These are phyloP conservation scores for Terana coerulea DNA, from an alignment of 768 basidiomycete genomes.

Conservation along the genomic window DNA sequence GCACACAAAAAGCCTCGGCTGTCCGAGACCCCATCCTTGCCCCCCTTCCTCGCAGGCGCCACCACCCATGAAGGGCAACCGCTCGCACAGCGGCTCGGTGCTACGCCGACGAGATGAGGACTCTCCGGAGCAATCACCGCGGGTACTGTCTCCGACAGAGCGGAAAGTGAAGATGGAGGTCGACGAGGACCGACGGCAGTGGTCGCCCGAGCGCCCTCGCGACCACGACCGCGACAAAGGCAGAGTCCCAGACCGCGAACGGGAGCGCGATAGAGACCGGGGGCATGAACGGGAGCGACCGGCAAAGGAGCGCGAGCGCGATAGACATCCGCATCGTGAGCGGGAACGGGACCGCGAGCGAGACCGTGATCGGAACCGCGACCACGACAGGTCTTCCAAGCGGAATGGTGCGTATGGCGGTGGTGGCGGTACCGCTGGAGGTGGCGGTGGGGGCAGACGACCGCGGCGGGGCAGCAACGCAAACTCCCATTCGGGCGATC, in stretches of 20 bases:
- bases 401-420: constrained; percentile 42
- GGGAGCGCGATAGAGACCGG: constrained; percentile 32
- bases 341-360: constrained; percentile 34
- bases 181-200: constrained; percentile 45
- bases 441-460: constrained; percentile 32
- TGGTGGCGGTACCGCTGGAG: constrained; percentile 29
- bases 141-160: constrained; percentile 14
- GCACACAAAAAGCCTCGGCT: constrained; percentile 78
- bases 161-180: constrained; percentile 35
- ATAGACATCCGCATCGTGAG: constrained; percentile 33
- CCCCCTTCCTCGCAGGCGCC: constrained; percentile 13
- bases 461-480: constrained; percentile 30
- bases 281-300: constrained; percentile 37
- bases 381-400: no score
- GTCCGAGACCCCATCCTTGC: constrained; percentile 41
- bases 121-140: constrained; percentile 20
- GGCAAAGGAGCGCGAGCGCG: constrained; percentile 27
- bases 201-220: constrained; percentile 32
- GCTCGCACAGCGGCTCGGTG: constrained; percentile 16
- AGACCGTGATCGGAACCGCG: constrained; percentile 31
- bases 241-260: constrained; percentile 35
- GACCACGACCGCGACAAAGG: constrained; percentile 28
- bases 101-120: constrained; percentile 18
- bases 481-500: constrained; percentile 43
- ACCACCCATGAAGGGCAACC: constrained; percentile 12